These are phyloP conservation scores for Berkeleyomyces basicola DNA, from an alignment of 2,329 filamentous ascomycete species.

Conservation along the genomic window DNA sequence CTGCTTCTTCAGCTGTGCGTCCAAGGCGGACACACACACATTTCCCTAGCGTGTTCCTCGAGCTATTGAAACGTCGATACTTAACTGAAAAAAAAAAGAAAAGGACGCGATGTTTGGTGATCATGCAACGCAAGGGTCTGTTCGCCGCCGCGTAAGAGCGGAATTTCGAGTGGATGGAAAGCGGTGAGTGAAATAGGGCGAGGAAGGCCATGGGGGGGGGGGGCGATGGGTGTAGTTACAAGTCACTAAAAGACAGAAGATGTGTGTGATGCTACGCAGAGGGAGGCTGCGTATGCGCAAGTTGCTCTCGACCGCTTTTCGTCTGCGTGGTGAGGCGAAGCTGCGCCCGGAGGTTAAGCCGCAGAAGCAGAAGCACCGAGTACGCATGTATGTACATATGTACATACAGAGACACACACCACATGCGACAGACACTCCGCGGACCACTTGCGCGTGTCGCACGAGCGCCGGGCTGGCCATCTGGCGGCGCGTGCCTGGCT, in stretches of 20 bases:
- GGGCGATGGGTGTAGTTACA: neutral
- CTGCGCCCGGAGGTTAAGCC: too few species aligned
- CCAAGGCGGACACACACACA: neutral
- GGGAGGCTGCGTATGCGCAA: too few species aligned
- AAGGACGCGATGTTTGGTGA: neutral
- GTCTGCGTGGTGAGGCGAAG: too few species aligned
- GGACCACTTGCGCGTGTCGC: too few species aligned
- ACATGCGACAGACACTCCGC: too few species aligned
- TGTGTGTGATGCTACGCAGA: too few species aligned
- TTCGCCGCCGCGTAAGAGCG: neutral
- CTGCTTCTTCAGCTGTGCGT: neutral
- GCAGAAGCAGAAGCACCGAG: neutral
- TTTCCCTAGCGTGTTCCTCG: neutral
- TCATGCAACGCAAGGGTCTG: constrained; percentile 2
- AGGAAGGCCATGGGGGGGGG: neutral
- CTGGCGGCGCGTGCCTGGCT: neutral
- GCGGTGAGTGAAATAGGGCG: neutral
- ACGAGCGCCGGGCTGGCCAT: neutral
- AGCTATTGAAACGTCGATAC: neutral
- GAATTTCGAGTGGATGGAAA: neutral
- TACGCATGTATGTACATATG: too few species aligned
- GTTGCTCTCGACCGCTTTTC: too few species aligned
- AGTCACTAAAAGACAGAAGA: too few species aligned
- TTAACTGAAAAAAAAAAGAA: neutral
- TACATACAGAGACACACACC: too few species aligned